phyloP scores from a whole-genome alignment of 331 rosid species.

The Dryas integrifolia region DNA sequence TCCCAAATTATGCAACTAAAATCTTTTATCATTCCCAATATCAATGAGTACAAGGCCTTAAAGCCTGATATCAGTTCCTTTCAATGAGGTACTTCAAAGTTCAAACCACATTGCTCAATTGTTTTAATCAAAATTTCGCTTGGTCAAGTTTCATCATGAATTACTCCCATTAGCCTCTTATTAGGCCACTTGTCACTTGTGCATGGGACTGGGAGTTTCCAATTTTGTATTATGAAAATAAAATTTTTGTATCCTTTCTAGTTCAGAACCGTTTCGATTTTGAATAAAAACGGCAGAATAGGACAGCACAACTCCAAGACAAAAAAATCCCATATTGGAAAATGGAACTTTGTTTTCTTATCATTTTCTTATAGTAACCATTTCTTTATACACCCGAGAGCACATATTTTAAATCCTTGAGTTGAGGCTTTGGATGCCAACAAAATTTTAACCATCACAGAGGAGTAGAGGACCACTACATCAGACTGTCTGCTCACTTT shows the following conservation, averaged over 20 bases:
- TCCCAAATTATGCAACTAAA: no score
- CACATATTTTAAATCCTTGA: not conserved
- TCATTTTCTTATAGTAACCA: not conserved
- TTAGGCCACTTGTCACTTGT: not conserved
- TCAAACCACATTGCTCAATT: no score
- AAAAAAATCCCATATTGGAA: conserved; percentile 32
- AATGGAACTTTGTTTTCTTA: conserved; percentile 14
- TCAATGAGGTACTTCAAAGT: no score
- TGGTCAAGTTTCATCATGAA: not conserved
- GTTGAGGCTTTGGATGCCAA: conserved; percentile 34
- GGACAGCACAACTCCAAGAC: conserved; percentile 33
- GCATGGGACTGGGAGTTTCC: conserved; percentile 2
- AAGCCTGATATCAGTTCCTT: no score
- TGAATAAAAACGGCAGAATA: conserved; percentile 18
- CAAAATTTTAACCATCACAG: conserved; percentile 23
- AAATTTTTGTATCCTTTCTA: not conserved
- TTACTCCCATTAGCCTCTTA: not conserved
- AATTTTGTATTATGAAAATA: conserved; percentile 17
- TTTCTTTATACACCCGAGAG: conserved; percentile 2
- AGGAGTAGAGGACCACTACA: conserved; percentile 46
- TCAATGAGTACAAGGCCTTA: no score
- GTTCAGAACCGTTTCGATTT: conserved; percentile 13
- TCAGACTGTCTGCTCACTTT: conserved; percentile 31
- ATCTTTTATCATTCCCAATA: no score
- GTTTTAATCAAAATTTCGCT: no score